Base-by-base conservation (phyloP, 129 eudicot genomes). In the Flaveria linearis region DNA sequence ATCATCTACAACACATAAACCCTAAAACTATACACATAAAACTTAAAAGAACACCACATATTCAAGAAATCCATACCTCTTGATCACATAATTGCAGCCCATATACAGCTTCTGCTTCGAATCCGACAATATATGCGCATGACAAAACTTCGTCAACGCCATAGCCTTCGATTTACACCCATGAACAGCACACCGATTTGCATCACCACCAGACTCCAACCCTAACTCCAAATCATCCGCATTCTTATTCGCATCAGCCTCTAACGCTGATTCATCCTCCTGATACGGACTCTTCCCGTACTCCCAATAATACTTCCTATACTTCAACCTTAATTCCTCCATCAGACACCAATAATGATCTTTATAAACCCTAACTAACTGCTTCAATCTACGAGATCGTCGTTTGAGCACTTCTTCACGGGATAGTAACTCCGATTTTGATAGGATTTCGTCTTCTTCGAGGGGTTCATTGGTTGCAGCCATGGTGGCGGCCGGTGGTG, bases 81-180 rank as follows among this genome's bases (percentile, higher is more conserved):
- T 85, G 39, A 85, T 77, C 60, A 78, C 80, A 74, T 81, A 88
- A 46, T 42, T 81, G 84, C 93, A 91, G 3, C 85, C 82, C 74
- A 84, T 88, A 76, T 91, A 91, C 3, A 91, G 87, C 67, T 80
- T 84, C 85, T 91, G 97, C 39, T 78, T 91, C 22, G 85, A 30
- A 68, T 91, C 97, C 13, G 84, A 82, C 78, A 88, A 50, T 22
- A 91, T 91, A 77, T 91, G 93, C 52, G 78, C 72, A 51, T 82
- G 85, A 66, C 97, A 91, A 81, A 86, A 91, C 80, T 72, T 86
- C 18, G 97, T 86, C 26, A 88, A 72, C 47, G 91, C 86, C 97
- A 91, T 88, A 2, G 93, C 85, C 78, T 88, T 91, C 7, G 81
- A 75, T 77, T 80, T 77, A 69, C 88, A 76, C 26, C 91, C 82